These are phyloP conservation scores for Glaciozyma antarctica DNA, from an alignment of 768 basidiomycete species.

Conservation along the genomic window DNA sequence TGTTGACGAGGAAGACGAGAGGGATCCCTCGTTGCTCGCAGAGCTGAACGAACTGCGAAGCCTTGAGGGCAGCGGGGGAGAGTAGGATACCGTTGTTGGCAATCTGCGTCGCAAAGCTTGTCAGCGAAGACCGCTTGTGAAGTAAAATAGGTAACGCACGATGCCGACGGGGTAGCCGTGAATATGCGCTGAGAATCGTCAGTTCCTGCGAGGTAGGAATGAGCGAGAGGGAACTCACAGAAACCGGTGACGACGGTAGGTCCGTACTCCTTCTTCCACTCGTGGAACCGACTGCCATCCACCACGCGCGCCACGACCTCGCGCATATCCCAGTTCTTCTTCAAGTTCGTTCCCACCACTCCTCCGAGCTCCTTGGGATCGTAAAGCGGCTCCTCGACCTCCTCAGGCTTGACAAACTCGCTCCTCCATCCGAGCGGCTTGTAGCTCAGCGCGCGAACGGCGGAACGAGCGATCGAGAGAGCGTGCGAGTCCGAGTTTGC, in stretches of 20 bases:
- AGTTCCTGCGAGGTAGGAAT: slow-evolving; percentile 39
- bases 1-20: slow-evolving; percentile 85
- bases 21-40: slow-evolving; percentile 87
- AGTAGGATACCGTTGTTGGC: slow-evolving; percentile 93
- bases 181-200: slow-evolving; percentile 50
- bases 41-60: slow-evolving; percentile 87
- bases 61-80: slow-evolving; percentile 85
- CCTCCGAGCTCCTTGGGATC: slow-evolving; percentile 73
- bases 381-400: slow-evolving; percentile 66
- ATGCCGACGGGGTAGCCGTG: slow-evolving; percentile 87
- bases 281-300: slow-evolving; percentile 81
- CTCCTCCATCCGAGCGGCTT: not conserved
- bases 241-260: slow-evolving; percentile 71
- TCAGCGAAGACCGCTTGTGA: not conserved
- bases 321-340: slow-evolving; percentile 84
- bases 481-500: slow-evolving; percentile 79
- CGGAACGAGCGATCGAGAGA: slow-evolving; percentile 62
- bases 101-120: slow-evolving; percentile 37
- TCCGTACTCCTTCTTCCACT: slow-evolving; percentile 95
- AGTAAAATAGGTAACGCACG: slow-evolving; percentile 27
- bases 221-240: slow-evolving; percentile 6
- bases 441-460: slow-evolving; percentile 49
- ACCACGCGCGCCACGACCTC: slow-evolving; percentile 86
- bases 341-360: slow-evolving; percentile 79
- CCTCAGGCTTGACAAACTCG: not conserved